These are phyloP conservation scores for Trichoderma sp. DNA, from an alignment of 2,329 filamentous ascomycete species.

Conservation along the genomic window DNA sequence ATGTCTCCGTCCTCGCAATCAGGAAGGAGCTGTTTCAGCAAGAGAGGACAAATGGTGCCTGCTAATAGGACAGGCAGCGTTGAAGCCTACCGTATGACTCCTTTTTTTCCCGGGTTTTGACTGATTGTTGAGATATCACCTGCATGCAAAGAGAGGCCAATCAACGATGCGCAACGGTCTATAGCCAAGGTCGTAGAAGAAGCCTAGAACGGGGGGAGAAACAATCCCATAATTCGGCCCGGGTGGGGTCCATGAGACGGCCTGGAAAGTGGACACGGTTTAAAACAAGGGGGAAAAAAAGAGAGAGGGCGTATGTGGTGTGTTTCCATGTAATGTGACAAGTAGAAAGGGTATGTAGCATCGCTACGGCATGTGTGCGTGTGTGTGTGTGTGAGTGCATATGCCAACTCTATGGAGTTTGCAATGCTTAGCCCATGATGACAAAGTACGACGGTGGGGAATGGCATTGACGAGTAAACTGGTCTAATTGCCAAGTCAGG, in stretches of 20 bases:
- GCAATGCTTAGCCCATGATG: neutral
- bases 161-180: neutral
- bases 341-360: neutral
- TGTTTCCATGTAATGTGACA: neutral
- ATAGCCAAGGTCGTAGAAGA: neutral
- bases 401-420: neutral
- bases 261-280: neutral
- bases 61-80: neutral
- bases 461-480: conserved; percentile 1
- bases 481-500: neutral
- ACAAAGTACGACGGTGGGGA: neutral
- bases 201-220: conserved; percentile 6
- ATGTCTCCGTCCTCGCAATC: neutral
- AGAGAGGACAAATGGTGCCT: neutral
- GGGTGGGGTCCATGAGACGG: neutral
- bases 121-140: neutral
- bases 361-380: neutral
- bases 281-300: neutral
- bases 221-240: neutral
- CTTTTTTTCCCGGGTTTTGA: neutral
- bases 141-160: neutral
- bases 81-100: neutral
- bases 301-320: neutral
- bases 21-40: neutral
- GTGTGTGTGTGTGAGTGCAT: neutral